Evolutionary conservation across 352 stramenopile genomes (phyloP).

Genomic region (Pythium apleroticum): DNA sequence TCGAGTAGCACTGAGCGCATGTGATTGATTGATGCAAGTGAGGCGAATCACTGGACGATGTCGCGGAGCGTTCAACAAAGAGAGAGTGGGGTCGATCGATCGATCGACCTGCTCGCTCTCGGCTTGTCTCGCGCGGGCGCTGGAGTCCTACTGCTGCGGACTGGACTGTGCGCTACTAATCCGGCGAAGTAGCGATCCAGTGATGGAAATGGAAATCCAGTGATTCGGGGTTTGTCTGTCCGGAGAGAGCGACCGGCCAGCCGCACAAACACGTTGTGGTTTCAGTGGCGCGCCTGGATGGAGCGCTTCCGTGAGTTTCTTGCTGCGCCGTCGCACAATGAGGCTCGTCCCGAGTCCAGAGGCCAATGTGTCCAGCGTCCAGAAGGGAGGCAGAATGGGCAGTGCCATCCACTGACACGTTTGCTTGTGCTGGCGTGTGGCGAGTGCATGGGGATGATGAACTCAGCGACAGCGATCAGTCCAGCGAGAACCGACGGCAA

Average conservation of each 20-base stretch:
- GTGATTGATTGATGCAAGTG: neutral
- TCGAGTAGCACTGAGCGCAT: conserved; percentile 22
- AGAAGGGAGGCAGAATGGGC: neutral
- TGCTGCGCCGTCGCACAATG: conserved; percentile 15
- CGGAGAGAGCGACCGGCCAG: conserved; percentile 6
- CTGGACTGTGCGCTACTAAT: neutral
- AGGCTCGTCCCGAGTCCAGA: neutral
- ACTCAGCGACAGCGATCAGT: conserved; percentile 22
- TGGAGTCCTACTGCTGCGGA: neutral
- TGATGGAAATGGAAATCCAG: neutral
- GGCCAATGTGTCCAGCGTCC: conserved; percentile 3
- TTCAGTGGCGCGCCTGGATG: conserved; percentile 14
- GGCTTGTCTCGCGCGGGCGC: neutral
- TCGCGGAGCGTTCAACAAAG: conserved; percentile 11
- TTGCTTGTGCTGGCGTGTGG: conserved; percentile 16
- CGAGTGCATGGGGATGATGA: conserved; percentile 10
- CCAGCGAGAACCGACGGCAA: conserved; percentile 24
- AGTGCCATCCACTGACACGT: neutral
- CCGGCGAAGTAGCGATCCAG: neutral
- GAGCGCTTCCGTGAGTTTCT: conserved; percentile 5
- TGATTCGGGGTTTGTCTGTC: neutral
- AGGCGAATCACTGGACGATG: neutral
- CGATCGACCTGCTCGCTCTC: neutral
- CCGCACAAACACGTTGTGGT: conserved; percentile 7
- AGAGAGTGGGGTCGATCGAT: too few species aligned